Conservation (phyloP, 495 filamentous ascomycete species). For the Penicillium egyptiacum region DNA sequence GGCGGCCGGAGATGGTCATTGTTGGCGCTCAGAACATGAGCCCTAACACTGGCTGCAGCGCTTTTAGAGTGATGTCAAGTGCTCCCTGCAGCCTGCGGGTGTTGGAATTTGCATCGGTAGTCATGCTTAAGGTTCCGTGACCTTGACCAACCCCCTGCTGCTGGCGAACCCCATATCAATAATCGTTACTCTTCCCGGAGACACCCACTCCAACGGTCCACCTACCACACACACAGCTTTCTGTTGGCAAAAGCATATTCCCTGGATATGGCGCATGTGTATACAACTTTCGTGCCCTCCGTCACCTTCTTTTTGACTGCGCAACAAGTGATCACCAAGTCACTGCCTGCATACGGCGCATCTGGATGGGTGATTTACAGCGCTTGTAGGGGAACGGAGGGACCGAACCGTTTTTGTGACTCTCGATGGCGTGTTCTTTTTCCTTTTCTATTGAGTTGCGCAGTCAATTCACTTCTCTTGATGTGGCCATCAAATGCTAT, state of each 20-base stretch:
- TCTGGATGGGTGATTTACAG: constrained; percentile 15
- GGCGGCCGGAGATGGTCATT: constrained; percentile 23
- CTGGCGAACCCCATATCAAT: constrained; percentile 13
- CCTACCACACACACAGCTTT: constrained; percentile 32
- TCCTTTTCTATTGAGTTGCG: constrained; percentile 13
- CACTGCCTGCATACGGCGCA: constrained; percentile 29
- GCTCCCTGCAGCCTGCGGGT: constrained; percentile 28
- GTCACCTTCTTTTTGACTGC: constrained; percentile 11
- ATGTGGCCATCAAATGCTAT: constrained; percentile 15
- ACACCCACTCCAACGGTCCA: constrained; percentile 32
- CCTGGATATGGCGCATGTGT: constrained; percentile 9
- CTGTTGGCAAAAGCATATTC: constrained; percentile 27
- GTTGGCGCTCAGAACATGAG: constrained; percentile 30
- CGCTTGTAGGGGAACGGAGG: constrained; percentile 9
- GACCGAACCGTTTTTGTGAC: constrained; percentile 1
- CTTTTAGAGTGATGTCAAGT: constrained; percentile 36
- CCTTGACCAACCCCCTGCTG: constrained; percentile 16
- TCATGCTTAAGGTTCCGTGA: constrained; percentile 23
- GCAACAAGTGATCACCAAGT: constrained; percentile 23
- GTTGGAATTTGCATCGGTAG: constrained; percentile 24
- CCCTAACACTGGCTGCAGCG: constrained; percentile 11
- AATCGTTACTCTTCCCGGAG: constrained; percentile 20
- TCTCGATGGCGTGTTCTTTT: constrained; percentile 4
- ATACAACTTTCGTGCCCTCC: constrained; percentile 12
- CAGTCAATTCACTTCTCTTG: constrained; percentile 13